Percentiles rank a stretch among this genome's conserved stretches.
These are phyloP conservation scores for Coccomyxa sp. DNA, from an alignment of 139 green algal genomes.

Conservation along the genomic window DNA sequence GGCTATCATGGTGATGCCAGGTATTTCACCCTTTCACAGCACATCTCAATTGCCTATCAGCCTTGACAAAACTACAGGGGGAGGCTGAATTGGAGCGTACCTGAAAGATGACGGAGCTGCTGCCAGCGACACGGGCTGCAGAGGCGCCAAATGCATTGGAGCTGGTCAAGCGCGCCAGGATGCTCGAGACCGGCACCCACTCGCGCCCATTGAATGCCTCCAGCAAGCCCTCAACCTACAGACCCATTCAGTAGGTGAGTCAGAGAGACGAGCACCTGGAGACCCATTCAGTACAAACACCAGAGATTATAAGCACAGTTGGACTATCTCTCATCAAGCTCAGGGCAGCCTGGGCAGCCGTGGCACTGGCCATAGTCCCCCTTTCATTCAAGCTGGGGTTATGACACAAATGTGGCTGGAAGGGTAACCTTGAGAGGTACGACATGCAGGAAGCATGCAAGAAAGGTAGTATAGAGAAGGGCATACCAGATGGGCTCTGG, in stretches of 20 bases:
- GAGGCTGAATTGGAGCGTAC: conserved; percentile 15
- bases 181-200: conserved; percentile 71
- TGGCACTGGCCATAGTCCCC: too few species aligned
- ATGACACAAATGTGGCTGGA: too few species aligned
- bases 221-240: conserved; percentile 35
- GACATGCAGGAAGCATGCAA: background rate
- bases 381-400: too few species aligned
- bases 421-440: background rate
- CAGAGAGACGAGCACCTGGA: too few species aligned
- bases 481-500: conserved; percentile 37
- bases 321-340: too few species aligned
- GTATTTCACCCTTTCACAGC: too few species aligned
- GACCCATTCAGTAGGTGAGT: too few species aligned
- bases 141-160: conserved; percentile 35
- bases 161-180: conserved; percentile 49
- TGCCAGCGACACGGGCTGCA: background rate
- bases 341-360: too few species aligned
- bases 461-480: background rate
- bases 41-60: too few species aligned
- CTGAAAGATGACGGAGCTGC: background rate
- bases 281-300: too few species aligned
- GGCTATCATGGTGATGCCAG: too few species aligned
- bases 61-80: background rate
- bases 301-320: too few species aligned
- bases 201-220: conserved; percentile 62